Evolutionary conservation across 2,329 filamentous ascomycete species (phyloP).

Genomic region (Xylaria polymorpha): DNA sequence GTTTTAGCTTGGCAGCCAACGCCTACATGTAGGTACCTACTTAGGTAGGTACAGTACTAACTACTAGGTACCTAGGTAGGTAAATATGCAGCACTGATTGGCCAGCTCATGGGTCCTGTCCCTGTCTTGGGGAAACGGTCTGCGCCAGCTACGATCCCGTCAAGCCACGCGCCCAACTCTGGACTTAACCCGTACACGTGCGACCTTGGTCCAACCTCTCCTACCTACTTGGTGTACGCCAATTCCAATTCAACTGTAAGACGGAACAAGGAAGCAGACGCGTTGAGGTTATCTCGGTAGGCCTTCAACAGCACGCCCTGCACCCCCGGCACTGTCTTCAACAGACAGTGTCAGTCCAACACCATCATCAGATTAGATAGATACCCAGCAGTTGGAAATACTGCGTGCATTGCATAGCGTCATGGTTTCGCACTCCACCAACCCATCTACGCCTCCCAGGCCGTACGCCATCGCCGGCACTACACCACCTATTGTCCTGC

Average conservation of each 20-base stretch:
- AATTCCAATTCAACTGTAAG: constrained; percentile 34
- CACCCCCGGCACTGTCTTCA: constrained; percentile 33
- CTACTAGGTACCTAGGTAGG: no score
- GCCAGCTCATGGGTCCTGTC: neutral
- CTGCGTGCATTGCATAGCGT: constrained; percentile 17
- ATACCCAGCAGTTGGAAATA: neutral
- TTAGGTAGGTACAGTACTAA: no score
- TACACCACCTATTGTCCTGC: constrained; percentile 15
- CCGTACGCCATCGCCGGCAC: constrained; percentile 13
- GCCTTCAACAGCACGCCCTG: constrained; percentile 42
- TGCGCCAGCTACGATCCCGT: constrained; percentile 12
- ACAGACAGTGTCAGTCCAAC: constrained; percentile 41
- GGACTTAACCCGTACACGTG: neutral
- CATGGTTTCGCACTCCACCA: constrained; percentile 8
- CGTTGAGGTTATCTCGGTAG: constrained; percentile 23
- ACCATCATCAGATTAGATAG: neutral
- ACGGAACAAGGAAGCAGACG: constrained; percentile 7
- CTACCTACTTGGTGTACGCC: neutral
- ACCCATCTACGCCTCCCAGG: neutral
- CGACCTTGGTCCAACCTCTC: neutral
- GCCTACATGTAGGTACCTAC: no score
- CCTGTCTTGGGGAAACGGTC: neutral
- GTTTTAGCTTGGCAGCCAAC: neutral
- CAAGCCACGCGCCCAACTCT: constrained; percentile 6
- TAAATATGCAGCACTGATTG: neutral